Percentiles rank a stretch among this genome's conserved stretches.
Evolutionary conservation across 176 grass and related monocot species (phyloP).

Genomic region (Carex kokanica): DNA sequence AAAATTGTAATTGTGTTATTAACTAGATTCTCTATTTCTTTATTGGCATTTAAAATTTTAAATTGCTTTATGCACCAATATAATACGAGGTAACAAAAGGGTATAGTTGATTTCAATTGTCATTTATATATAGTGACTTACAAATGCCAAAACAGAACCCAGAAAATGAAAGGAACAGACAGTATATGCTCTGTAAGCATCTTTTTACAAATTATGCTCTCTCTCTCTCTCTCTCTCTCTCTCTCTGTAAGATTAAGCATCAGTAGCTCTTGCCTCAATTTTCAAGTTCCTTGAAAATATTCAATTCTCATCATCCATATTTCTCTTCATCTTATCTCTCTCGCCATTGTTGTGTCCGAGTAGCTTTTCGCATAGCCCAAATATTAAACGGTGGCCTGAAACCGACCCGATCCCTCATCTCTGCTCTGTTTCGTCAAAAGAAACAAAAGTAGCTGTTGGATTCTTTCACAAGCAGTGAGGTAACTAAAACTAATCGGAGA

Average conservation of each 20-base stretch:
- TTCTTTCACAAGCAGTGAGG: not conserved
- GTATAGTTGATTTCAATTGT: not conserved
- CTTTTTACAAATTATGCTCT: too few relatives aligned
- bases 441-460: not conserved
- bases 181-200: not conserved
- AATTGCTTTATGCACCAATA: not conserved
- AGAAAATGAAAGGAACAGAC: not conserved
- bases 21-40: not conserved
- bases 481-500: slow-evolving; percentile 53
- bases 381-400: not conserved
- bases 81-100: not conserved
- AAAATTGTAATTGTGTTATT: not conserved
- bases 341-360: not conserved
- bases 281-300: not conserved
- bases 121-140: not conserved
- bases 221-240: too few relatives aligned
- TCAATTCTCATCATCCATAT: not conserved
- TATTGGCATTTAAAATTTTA: not conserved
- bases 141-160: not conserved
- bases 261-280: not conserved
- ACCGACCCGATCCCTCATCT: not conserved
- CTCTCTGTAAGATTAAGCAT: not conserved
- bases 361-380: not conserved
- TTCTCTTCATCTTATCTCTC: not conserved
- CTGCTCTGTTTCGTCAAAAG: not conserved